Base-by-base conservation (phyloP, 1,284 basidiomycete species). In the Golubevia sp. region DNA sequence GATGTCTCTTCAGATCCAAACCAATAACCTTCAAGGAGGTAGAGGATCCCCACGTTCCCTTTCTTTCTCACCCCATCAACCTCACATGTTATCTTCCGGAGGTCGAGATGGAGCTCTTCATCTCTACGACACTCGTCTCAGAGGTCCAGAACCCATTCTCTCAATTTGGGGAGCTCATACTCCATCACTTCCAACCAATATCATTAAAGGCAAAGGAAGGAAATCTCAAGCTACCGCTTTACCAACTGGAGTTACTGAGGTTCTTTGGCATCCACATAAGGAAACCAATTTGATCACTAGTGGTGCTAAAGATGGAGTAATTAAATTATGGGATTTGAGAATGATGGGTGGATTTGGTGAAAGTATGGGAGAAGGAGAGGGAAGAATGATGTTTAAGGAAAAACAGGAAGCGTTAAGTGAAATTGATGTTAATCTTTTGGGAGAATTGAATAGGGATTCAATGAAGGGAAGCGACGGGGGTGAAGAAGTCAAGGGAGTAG, bases 241-340 rank as follows among this genome's bases (percentile, higher is more conserved):
- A 44, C 38, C 38, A 44, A 44, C 38, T 44, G 38, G 38, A 44
- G 38, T 44, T 18, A 44, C 38, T 13, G 38, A 44, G 11, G 38
- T 44, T 44, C 38, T 44, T 44, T 44, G 38, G 38, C 38, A 44
- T 44, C 38, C 38, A 18, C 11, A 44, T 44, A 44, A 18, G 18
- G 38, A 44, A 44, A 13, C 38, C 18, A 44, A 44, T 44, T 18
- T 44, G 11, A 44, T 44, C 18, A 44, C 38, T 44, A 44, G 38
- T 44, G 38, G 38, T 13, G 38, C 38, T 20, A 70, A 67, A 4
- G 76, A 81, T 23, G 77, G 64, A 23, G 66, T 70, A 38, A 62
- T 82, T 63, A 77, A 79, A 52, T 62, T 75, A 26, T 82, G 80
- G 80, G 80, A 82, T 34, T 68, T 75, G 58, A 73, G 79, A 21